Base-by-base conservation (phyloP, 768 basidiomycete species). In the Mycena rebaudengoi region DNA sequence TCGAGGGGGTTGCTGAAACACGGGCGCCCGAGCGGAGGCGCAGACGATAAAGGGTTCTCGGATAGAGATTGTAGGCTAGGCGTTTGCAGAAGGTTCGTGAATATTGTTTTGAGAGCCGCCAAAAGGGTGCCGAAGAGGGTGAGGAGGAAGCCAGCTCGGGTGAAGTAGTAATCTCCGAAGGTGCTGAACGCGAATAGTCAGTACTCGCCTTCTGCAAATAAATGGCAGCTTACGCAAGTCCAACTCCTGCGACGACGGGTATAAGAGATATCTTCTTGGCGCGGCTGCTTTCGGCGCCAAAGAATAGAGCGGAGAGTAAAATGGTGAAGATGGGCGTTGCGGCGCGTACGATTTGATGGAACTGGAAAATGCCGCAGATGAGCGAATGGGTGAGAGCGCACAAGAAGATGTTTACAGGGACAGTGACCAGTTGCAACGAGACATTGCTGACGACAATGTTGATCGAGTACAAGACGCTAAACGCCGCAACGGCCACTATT, bases 401-500 rank as follows among this genome's bases (percentile, higher is more conserved):
- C 20, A 50, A 32, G 64, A 59, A 51, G 26, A 39, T 25, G 86
- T 92, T 70, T 64, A 95, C 94, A 6, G 96, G 95, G 18, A 97
- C 86, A 7, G 96, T 96, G 35, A 98, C 96, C 20, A 97, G 81
- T 66, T 91, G 85, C 23, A 97, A 82, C 7, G 94, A 96, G 29
- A 95, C 80, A 75, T 99, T 99, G 80, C 95, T 96, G 48, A 98
- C 91, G 40, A 91, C 90, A 69, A 99, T 97, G 73, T 99, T 99
- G 74, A 97, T 78, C 5, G 96, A 92, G 75, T 98, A 99, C 2
- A 99, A 82, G 20, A 90, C 79, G 69, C 95, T 97, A 79, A 99
- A 99, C 2, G 88, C 85, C 25, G 89, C 73, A 14, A 99, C 82
- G 13, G 90, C 85, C 21, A 87, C 58, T 58, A 85, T 86, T 73